Conservation (phyloP, 495 filamentous ascomycete species). For the Aspergillus ostianus region DNA sequence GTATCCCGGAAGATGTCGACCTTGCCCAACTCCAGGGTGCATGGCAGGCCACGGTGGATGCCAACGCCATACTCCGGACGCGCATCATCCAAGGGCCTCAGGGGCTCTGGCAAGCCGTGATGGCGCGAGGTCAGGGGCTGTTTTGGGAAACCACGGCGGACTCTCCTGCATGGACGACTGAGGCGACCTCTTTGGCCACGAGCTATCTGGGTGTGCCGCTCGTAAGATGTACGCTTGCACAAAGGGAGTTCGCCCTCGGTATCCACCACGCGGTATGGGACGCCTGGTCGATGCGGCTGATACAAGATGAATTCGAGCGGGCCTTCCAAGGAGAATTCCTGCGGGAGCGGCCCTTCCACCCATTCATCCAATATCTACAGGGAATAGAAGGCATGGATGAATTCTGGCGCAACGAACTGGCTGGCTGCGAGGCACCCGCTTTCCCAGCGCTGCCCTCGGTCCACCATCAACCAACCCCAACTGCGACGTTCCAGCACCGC, state of each 20-base stretch:
- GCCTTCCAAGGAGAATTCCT: conserved; percentile 1
- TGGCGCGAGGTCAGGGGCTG: conserved; percentile 28
- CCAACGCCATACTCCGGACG: conserved; percentile 38
- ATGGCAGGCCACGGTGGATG: conserved; percentile 39
- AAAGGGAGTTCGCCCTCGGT: conserved; percentile 13
- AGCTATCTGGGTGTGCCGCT: conserved; percentile 38
- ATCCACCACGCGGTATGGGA: conserved; percentile 24
- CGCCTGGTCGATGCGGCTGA: conserved; percentile 15
- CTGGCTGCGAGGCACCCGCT: conserved; percentile 27
- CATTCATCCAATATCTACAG: conserved; percentile 24
- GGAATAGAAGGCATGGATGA: conserved; percentile 9
- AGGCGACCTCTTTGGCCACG: too few relatives aligned
- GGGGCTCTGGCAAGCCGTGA: conserved; percentile 52
- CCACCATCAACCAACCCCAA: conserved; percentile 35
- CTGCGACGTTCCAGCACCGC: not conserved
- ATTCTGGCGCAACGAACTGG: conserved; percentile 34
- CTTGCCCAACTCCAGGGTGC: conserved; percentile 43
- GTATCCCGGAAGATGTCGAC: conserved; percentile 35
- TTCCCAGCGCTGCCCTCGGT: conserved; percentile 48
- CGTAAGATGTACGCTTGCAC: conserved; percentile 36
- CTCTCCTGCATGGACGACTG: conserved; percentile 22
- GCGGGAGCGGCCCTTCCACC: conserved; percentile 7
- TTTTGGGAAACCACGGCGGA: conserved; percentile 37
- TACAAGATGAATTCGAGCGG: conserved; percentile 14
- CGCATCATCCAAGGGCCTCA: conserved; percentile 35